These are phyloP conservation scores for Colletotrichum australisinense DNA, from an alignment of 2,329 filamentous ascomycete species.

Conservation along the genomic window DNA sequence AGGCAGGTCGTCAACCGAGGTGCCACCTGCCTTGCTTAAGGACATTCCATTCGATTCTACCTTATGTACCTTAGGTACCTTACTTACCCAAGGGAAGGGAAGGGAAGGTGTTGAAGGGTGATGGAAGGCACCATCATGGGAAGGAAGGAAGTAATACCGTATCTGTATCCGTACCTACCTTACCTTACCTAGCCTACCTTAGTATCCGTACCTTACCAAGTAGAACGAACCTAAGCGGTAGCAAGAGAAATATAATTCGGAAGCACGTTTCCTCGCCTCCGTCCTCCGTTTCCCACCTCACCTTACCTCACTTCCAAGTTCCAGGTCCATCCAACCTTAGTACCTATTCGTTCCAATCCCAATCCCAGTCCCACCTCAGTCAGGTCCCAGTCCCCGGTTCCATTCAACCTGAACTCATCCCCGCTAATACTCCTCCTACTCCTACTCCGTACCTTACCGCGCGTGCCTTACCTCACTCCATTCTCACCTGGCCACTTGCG, in stretches of 20 bases:
- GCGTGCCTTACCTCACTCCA: background rate
- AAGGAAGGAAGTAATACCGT: background rate
- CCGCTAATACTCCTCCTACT: background rate
- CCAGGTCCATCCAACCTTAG: too few species aligned
- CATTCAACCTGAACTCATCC: background rate
- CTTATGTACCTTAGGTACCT: too few species aligned
- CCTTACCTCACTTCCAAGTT: too few species aligned
- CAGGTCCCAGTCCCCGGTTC: too few species aligned
- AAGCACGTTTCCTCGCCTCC: constrained; percentile 22
- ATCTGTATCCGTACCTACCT: background rate
- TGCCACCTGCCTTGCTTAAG: background rate
- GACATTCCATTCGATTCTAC: background rate
- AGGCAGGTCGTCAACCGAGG: background rate
- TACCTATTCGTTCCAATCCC: background rate
- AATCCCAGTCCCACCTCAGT: too few species aligned
- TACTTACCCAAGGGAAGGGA: too few species aligned
- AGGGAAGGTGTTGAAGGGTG: background rate
- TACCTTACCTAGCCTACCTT: background rate
- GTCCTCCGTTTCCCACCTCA: background rate
- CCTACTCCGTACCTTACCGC: background rate
- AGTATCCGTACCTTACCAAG: too few species aligned
- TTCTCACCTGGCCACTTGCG: background rate
- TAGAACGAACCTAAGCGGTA: too few species aligned
- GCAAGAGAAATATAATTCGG: background rate
- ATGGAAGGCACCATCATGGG: background rate